Percentiles rank a stretch among this genome's conserved stretches.
Evolutionary conservation across 495 filamentous ascomycete genomes (phyloP).

Genomic region (Penicillium antarcticum): DNA sequence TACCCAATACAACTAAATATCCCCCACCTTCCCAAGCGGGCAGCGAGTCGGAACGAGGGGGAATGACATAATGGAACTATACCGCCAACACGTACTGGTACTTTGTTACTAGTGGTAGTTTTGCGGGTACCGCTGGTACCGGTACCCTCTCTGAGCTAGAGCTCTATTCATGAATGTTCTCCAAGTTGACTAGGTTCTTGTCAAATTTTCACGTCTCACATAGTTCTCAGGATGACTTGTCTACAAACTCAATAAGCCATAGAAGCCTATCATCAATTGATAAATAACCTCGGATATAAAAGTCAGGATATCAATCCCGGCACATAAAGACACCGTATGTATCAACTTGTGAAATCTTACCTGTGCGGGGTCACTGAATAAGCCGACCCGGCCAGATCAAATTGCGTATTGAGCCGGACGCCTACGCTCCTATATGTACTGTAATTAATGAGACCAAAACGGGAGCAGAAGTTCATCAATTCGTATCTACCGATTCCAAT

Average conservation of each 20-base stretch:
- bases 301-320: not conserved
- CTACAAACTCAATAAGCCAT: not conserved
- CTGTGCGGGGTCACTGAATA: conserved; percentile 27
- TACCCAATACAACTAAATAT: conserved; percentile 15
- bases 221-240: not conserved
- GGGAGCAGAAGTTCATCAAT: conserved; percentile 26
- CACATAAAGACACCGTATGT: not conserved
- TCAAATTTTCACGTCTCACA: not conserved
- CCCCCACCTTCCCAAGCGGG: conserved; percentile 36
- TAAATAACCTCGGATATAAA: conserved; percentile 2
- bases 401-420: not conserved
- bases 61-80: conserved; percentile 26
- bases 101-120: not conserved
- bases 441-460: not conserved
- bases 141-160: not conserved
- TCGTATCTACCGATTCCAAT: conserved; percentile 40
- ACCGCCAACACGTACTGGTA: not conserved
- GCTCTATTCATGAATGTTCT: not conserved
- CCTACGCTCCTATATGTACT: not conserved
- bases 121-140: not conserved
- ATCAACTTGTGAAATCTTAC: not conserved
- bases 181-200: no score
- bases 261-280: not conserved
- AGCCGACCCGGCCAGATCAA: conserved; percentile 25
- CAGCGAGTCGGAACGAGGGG: conserved; percentile 17